Conservation (phyloP, 2,329 filamentous ascomycete species). For the Aschersonia sp. region DNA sequence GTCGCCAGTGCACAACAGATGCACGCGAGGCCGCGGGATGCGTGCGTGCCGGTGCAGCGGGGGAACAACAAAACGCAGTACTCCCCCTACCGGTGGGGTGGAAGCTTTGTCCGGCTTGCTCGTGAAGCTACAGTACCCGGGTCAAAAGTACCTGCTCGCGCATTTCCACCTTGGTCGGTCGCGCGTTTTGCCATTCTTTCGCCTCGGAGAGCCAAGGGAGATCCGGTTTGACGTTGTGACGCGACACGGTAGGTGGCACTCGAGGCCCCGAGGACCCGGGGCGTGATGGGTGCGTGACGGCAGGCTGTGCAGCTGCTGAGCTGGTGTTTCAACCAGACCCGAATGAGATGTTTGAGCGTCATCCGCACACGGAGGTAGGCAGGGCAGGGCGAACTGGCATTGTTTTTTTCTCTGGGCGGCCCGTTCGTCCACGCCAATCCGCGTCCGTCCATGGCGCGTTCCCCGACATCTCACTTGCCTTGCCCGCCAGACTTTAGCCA, state of each 20-base stretch:
- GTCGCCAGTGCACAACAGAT: not conserved
- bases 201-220: not conserved
- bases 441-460: not conserved
- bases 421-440: not conserved
- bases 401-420: not conserved
- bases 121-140: too few relatives aligned
- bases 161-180: too few relatives aligned
- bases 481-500: too few relatives aligned
- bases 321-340: not conserved
- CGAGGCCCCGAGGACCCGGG: not conserved
- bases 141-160: too few relatives aligned
- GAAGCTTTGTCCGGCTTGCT: too few relatives aligned
- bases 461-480: not conserved
- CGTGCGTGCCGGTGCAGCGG: not conserved
- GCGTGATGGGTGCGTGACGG: not conserved
- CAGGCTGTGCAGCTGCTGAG: not conserved
- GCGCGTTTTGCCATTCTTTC: not conserved
- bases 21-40: not conserved
- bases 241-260: conserved; percentile 1
- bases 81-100: too few relatives aligned
- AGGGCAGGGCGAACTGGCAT: not conserved
- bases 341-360: not conserved
- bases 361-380: not conserved
- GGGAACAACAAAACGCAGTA: not conserved
- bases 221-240: conserved; percentile 2